Conservation (phyloP, 2,329 filamentous ascomycete species). For the Fusarium metavorans region DNA sequence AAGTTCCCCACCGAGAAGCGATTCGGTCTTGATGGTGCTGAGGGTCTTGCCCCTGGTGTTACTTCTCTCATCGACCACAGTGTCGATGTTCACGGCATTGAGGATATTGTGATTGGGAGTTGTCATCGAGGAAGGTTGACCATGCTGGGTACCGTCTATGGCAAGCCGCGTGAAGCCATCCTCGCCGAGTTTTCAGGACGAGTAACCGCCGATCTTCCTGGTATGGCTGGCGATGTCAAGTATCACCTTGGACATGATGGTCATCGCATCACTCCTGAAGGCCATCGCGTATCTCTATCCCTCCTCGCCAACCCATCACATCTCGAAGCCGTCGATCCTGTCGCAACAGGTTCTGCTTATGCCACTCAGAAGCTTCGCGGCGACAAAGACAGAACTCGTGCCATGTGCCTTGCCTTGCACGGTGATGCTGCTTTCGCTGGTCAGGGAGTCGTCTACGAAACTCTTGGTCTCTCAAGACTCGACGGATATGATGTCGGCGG, state of each 20-base stretch:
- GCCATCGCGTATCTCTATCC: conserved; percentile 96
- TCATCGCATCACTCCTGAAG: conserved; percentile 94
- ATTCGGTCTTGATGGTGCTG: conserved; percentile 96
- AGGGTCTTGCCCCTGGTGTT: conserved; percentile 97
- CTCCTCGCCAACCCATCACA: conserved; percentile 98
- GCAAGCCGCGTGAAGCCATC: conserved; percentile 98
- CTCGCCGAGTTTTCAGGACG: conserved; percentile 97
- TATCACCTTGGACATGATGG: conserved; percentile 99
- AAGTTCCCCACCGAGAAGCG: conserved; percentile 99
- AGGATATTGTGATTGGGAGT: conserved; percentile 99
- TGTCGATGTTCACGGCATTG: conserved; percentile 91
- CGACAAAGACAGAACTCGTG: conserved; percentile 82
- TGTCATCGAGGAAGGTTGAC: conserved; percentile 98
- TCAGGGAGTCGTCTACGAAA: conserved; percentile 98
- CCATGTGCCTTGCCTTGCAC: conserved; percentile 95
- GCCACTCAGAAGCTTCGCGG: conserved; percentile 98
- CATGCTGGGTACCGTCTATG: conserved; percentile 95
- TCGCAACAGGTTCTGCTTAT: conserved; percentile 94
- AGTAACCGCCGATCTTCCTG: conserved; percentile 87
- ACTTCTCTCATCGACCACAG: conserved; percentile 97
- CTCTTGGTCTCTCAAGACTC: conserved; percentile 93
- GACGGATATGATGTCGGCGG: conserved; percentile 96
- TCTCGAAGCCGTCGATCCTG: conserved; percentile 96
- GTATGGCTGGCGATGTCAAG: conserved; percentile 92
- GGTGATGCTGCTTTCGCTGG: conserved; percentile 97